Evolutionary conservation across 2,329 filamentous ascomycete species (phyloP).

Genomic region (Fusarium coicis): DNA sequence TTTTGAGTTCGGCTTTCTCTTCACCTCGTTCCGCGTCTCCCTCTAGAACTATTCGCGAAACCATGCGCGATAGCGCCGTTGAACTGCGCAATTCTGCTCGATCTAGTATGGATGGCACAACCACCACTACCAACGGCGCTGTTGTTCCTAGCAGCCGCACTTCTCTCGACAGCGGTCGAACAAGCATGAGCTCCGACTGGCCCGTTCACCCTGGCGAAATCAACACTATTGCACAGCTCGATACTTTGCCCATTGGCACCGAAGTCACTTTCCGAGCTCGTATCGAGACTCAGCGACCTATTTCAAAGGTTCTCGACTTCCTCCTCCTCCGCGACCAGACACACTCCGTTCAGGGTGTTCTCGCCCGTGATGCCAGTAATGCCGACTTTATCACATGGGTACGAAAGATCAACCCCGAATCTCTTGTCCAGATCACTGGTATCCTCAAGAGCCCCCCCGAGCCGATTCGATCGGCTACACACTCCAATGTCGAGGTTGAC

Average conservation of each 20-base stretch:
- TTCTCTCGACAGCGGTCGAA: slow-evolving; percentile 52
- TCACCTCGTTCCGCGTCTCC: slow-evolving; percentile 21
- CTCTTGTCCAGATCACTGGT: slow-evolving; percentile 80
- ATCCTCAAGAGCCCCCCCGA: slow-evolving; percentile 78
- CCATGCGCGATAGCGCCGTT: slow-evolving; percentile 49
- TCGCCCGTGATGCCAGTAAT: slow-evolving; percentile 57
- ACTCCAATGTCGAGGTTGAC: slow-evolving; percentile 80
- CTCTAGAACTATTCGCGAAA: slow-evolving; percentile 18
- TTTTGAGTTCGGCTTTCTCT: slow-evolving; percentile 16
- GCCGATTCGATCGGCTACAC: slow-evolving; percentile 77
- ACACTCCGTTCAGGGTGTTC: slow-evolving; percentile 84
- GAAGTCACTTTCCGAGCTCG: slow-evolving; percentile 56
- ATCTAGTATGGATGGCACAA: slow-evolving; percentile 45
- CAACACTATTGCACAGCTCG: slow-evolving; percentile 53
- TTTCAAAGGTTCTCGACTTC: slow-evolving; percentile 87
- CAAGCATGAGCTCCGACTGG: slow-evolving; percentile 52
- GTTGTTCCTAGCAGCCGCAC: slow-evolving; percentile 39
- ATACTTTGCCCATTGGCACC: slow-evolving; percentile 51
- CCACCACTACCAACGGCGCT: slow-evolving; percentile 17
- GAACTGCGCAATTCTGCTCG: slow-evolving; percentile 46
- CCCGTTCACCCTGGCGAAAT: slow-evolving; percentile 54
- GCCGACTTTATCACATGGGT: slow-evolving; percentile 88
- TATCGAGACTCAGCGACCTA: slow-evolving; percentile 74
- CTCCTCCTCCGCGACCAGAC: slow-evolving; percentile 87
- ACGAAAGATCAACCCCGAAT: slow-evolving; percentile 82